These are phyloP conservation scores for Crithidia mellificae DNA, from an alignment of 208 protist genomes.

Conservation along the genomic window DNA sequence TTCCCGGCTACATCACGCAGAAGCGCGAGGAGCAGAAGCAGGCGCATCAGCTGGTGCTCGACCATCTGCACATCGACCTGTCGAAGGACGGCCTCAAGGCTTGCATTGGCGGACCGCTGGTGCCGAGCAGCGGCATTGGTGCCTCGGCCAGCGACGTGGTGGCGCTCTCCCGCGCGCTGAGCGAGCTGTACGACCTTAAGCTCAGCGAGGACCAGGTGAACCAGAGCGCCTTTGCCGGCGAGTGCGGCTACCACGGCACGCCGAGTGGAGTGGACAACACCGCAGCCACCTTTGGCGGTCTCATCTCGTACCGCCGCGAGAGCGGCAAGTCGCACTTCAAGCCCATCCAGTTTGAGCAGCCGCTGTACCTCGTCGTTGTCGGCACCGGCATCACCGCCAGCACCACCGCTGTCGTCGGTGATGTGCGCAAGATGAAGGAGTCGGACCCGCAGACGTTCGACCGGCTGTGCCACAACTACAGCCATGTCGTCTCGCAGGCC, in stretches of 20 bases:
- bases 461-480: slow-evolving; percentile 47
- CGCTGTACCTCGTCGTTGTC: slow-evolving; percentile 78
- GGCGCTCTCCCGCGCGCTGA: slow-evolving; percentile 74
- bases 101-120: slow-evolving; percentile 61
- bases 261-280: slow-evolving; percentile 91
- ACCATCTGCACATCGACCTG: slow-evolving; percentile 75
- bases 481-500: slow-evolving; percentile 37
- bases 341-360: slow-evolving; percentile 29
- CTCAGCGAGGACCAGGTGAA: slow-evolving; percentile 72
- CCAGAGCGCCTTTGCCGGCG: slow-evolving; percentile 64
- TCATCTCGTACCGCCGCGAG: slow-evolving; percentile 65
- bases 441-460: slow-evolving; percentile 48
- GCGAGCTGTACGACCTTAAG: slow-evolving; percentile 62
- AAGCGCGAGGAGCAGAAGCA: slow-evolving; percentile 82
- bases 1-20: slow-evolving; percentile 72
- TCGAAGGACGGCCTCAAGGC: slow-evolving; percentile 64
- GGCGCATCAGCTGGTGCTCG: slow-evolving; percentile 70
- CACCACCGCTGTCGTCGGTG: slow-evolving; percentile 66
- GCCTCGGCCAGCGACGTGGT: slow-evolving; percentile 83
- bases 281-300: slow-evolving; percentile 83
- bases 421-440: slow-evolving; percentile 57
- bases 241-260: slow-evolving; percentile 88
- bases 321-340: slow-evolving; percentile 42
- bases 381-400: slow-evolving; percentile 84
- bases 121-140: slow-evolving; percentile 81